Evolutionary conservation across 495 filamentous ascomycete genomes (phyloP), one percentile per base, ranked within the genome.

Genomic region (Penicillium antarcticum): DNA sequence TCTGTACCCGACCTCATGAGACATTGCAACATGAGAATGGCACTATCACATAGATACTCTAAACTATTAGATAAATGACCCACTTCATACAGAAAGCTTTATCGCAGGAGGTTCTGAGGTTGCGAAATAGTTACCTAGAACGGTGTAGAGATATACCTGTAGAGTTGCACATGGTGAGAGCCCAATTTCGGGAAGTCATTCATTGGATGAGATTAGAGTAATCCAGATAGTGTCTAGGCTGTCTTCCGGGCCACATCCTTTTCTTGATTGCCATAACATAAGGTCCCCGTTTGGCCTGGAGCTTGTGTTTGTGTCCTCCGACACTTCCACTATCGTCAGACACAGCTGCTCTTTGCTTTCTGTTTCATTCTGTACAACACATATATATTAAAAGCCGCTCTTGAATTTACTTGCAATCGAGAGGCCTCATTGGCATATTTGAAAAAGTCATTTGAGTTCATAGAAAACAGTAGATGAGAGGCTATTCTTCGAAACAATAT

Each of bases 201-300:
- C 10, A 63, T 63, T 63, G 52, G 60, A 29, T 36, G 14, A 29
- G 6, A 54, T 56, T 46, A 10, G 51, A 57, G 60, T 52, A 36
- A 2, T 34, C 26, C 46, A 42, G 19, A 7, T 32, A 0, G 17
- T 21, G 29, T 8, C 21, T 12, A 33, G 37, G 49, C 53, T 48
- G 37, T 38, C 41, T 34, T 19, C 35, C 33, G 17, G 32, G 18
- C 11, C 21, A 29, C 5, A 53, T 42, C 33, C 45, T 23, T 53
- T 50, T 50, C 42, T 36, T 41, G 23, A 45, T 41, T 51, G 40
- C 32, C 36, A 17, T 26, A 37, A 17, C 1, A 17, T 23, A 50
- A 17, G 26, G 33, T 32, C 23, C 24, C 10, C 38, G 14, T 50
- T 50, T 45, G 18, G 53, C 26, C 19, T 46, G 31, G 35, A 55